phyloP scores from a whole-genome alignment of 176 grass and related monocot species.

The Carex myosuroides region DNA sequence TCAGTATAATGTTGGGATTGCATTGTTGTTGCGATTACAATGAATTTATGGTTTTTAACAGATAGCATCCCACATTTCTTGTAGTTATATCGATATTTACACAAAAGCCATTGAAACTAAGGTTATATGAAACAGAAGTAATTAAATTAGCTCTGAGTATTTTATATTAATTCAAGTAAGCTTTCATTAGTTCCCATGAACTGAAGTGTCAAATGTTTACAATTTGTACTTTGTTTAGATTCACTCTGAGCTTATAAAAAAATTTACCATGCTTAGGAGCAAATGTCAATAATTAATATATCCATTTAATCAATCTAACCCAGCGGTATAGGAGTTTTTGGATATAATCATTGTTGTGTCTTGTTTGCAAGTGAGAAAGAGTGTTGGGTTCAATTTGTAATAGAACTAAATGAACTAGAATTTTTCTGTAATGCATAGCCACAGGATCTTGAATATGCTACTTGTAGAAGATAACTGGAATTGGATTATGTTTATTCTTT shows the following conservation, averaged over 20 bases:
- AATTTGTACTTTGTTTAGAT: not conserved
- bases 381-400: not conserved
- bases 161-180: not conserved
- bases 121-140: not conserved
- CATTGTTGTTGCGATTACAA: not conserved
- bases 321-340: not conserved
- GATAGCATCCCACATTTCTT: not conserved
- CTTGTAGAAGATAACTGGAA: not conserved
- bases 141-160: not conserved
- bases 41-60: not conserved
- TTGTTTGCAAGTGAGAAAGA: not conserved
- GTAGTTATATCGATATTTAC: not conserved
- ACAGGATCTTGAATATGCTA: not conserved
- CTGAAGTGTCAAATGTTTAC: not conserved
- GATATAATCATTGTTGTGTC: not conserved
- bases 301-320: not conserved
- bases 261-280: not conserved
- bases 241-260: not conserved
- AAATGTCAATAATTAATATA: not conserved
- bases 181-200: not conserved
- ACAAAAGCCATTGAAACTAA: not conserved
- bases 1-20: slow-evolving; percentile 26
- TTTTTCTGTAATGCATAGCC: not conserved
- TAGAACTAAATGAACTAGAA: not conserved
- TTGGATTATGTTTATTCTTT: not conserved